Evolutionary conservation across 352 stramenopile species (phyloP).

Genomic region (Phytopythium kandeliae): DNA sequence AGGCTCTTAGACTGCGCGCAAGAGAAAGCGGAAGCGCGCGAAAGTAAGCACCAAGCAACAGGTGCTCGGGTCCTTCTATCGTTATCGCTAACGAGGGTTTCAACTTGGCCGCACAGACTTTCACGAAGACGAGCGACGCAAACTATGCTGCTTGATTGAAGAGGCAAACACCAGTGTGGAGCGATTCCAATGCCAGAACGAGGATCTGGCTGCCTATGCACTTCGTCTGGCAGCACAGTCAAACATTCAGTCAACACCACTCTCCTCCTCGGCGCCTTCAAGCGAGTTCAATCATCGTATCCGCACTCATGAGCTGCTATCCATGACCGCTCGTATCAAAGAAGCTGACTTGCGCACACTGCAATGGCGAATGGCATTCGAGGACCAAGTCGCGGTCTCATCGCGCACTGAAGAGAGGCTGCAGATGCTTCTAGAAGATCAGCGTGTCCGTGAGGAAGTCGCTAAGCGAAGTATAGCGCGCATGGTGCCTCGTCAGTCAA

Average conservation of each 20-base stretch:
- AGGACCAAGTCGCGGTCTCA: conserved; percentile 19
- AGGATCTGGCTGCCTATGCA: neutral
- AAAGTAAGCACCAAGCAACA: no score
- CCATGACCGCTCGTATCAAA: conserved; percentile 30
- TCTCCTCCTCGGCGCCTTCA: neutral
- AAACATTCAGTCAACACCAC: no score
- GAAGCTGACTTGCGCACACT: conserved; percentile 29
- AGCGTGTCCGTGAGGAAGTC: neutral
- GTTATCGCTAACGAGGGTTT: no score
- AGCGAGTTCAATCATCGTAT: neutral
- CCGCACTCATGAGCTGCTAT: conserved; percentile 10
- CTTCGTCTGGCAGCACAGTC: neutral
- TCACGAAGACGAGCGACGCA: neutral
- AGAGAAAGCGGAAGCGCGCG: neutral
- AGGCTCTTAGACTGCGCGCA: neutral
- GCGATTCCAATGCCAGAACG: neutral
- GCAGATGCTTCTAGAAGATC: conserved; percentile 42
- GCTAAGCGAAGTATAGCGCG: neutral
- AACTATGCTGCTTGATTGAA: neutral
- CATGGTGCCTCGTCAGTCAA: conserved; percentile 4
- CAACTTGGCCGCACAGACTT: neutral
- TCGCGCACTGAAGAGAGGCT: conserved; percentile 25
- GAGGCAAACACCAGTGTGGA: neutral
- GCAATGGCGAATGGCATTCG: conserved; percentile 30
- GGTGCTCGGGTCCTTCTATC: no score